phyloP scores from a whole-genome alignment of 495 filamentous ascomycete genomes.

The Hypoxylon fuscum region DNA sequence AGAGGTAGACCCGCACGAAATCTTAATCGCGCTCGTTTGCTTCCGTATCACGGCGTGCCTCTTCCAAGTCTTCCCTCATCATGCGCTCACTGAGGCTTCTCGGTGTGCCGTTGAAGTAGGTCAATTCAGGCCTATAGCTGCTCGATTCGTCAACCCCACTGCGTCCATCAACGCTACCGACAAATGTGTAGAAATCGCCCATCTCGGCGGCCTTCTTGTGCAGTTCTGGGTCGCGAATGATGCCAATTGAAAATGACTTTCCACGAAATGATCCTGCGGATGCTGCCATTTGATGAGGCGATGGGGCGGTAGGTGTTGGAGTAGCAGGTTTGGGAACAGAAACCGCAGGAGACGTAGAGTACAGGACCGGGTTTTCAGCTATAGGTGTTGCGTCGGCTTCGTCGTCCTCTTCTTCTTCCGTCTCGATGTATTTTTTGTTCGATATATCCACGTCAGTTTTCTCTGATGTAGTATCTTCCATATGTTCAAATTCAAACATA shows the following conservation, averaged over 20 bases:
- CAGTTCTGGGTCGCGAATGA: conserved; percentile 52
- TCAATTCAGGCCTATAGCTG: conserved; percentile 51
- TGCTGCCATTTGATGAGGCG: conserved; percentile 26
- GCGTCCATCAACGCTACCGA: conserved; percentile 56
- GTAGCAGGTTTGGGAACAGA: conserved; percentile 34
- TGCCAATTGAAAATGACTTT: conserved; percentile 43
- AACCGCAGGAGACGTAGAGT: conserved; percentile 33
- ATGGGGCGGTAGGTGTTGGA: conserved; percentile 18
- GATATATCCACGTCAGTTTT: not conserved
- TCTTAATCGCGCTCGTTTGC: conserved; percentile 18
- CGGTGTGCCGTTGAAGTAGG: conserved; percentile 44
- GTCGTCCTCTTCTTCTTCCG: conserved; percentile 37
- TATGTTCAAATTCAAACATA: conserved; percentile 43
- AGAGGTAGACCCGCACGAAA: not conserved
- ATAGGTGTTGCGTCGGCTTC: conserved; percentile 34
- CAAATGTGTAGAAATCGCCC: conserved; percentile 55
- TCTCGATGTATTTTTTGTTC: conserved; percentile 38
- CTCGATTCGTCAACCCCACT: conserved; percentile 51
- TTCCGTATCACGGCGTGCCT: conserved; percentile 29
- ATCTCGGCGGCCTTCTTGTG: conserved; percentile 55
- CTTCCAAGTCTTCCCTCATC: conserved; percentile 51
- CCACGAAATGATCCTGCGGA: conserved; percentile 57
- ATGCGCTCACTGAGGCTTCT: conserved; percentile 55
- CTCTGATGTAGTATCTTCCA: conserved; percentile 1
- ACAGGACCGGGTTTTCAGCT: conserved; percentile 33